These are phyloP conservation scores for Fusarium tjaetaba DNA, from an alignment of 2,329 filamentous ascomycete genomes.

Conservation along the genomic window DNA sequence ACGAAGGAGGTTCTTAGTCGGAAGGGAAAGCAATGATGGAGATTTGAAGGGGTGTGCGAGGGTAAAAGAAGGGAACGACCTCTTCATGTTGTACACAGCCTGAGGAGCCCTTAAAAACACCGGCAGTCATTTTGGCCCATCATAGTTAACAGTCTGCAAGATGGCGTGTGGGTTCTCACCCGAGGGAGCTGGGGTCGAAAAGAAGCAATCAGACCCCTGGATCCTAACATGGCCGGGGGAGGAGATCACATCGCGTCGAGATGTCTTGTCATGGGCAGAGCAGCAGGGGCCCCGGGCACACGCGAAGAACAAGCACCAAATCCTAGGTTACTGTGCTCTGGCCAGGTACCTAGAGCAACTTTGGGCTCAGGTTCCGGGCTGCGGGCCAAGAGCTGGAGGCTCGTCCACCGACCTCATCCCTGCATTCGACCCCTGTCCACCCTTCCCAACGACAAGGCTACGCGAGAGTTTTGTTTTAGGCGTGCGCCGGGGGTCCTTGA, in stretches of 20 bases:
- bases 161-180: conserved; percentile 46
- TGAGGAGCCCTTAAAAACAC: conserved; percentile 37
- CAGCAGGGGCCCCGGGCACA: conserved; percentile 21
- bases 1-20: conserved; percentile 47
- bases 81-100: conserved; percentile 35
- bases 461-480: conserved; percentile 40
- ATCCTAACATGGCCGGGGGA: conserved; percentile 34
- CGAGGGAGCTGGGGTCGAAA: conserved; percentile 41
- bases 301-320: conserved; percentile 16
- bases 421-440: conserved; percentile 35
- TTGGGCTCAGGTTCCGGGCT: conserved; percentile 34
- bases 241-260: conserved; percentile 40
- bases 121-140: conserved; percentile 43
- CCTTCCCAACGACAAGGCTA: conserved; percentile 41
- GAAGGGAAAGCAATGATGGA: conserved; percentile 41
- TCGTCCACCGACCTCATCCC: conserved; percentile 34
- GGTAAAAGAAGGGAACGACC: conserved; percentile 51
- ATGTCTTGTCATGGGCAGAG: conserved; percentile 28
- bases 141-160: conserved; percentile 43
- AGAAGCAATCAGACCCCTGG: conserved; percentile 43
- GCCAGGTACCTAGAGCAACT: conserved; percentile 42
- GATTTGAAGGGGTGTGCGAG: conserved; percentile 48
- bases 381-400: conserved; percentile 24
- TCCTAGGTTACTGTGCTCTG: conserved; percentile 18
- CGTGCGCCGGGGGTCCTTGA: conserved; percentile 29